Evolutionary conservation across 352 stramenopile species (phyloP).

Genomic region (Phytophthora uliginosa): DNA sequence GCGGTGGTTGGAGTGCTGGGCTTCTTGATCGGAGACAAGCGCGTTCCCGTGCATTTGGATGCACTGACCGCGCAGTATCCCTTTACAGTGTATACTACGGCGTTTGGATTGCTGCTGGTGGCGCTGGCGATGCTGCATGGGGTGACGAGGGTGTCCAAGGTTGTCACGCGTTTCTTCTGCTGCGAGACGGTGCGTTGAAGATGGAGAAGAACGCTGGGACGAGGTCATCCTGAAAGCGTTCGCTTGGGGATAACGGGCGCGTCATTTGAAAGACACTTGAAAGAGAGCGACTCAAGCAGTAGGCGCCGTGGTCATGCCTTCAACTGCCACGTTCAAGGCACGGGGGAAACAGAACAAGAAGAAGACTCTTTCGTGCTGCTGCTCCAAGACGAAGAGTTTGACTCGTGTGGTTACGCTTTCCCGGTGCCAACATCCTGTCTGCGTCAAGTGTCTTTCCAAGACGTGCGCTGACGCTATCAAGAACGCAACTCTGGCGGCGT

Average conservation of each 20-base stretch:
- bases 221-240: slow-evolving; percentile 17
- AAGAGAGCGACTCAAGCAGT: slow-evolving; percentile 20
- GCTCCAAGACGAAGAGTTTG: slow-evolving; percentile 8
- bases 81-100: slow-evolving; percentile 42
- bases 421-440: slow-evolving; percentile 27
- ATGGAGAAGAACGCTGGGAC: slow-evolving; percentile 30
- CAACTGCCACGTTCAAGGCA: slow-evolving; percentile 13
- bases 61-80: slow-evolving; percentile 29
- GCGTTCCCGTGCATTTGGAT: slow-evolving; percentile 32
- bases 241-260: slow-evolving; percentile 11
- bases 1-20: slow-evolving; percentile 42
- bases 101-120: slow-evolving; percentile 40
- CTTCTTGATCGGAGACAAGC: slow-evolving; percentile 44
- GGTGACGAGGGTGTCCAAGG: slow-evolving; percentile 50
- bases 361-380: slow-evolving; percentile 18
- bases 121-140: slow-evolving; percentile 52
- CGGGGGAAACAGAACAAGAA: slow-evolving; percentile 1
- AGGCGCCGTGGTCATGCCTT: slow-evolving; percentile 21
- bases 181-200: slow-evolving; percentile 40
- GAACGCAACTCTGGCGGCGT: slow-evolving; percentile 15
- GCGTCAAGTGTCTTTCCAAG: slow-evolving; percentile 32
- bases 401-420: slow-evolving; percentile 22
- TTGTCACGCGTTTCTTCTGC: slow-evolving; percentile 68
- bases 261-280: slow-evolving; percentile 19
- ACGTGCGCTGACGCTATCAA: slow-evolving; percentile 27